phyloP scores from a whole-genome alignment of 2,329 filamentous ascomycete species.

The Trichophyton rubrum region DNA sequence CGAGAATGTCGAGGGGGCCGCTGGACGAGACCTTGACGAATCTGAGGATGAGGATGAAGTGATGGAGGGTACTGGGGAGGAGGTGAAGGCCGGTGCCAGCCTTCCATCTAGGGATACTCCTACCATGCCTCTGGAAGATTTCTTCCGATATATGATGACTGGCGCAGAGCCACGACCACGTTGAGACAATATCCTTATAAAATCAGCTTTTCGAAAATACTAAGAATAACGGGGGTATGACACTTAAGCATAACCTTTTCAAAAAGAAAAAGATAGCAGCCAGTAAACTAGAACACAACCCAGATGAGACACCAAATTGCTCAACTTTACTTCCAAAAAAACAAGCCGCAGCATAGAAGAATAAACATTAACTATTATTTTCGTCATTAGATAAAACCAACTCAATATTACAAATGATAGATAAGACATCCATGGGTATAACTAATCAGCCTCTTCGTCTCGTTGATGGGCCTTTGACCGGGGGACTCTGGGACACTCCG shows the following conservation, averaged over 20 bases:
- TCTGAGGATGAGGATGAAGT: slow-evolving; percentile 40
- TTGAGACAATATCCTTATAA: neutral
- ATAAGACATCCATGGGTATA: neutral
- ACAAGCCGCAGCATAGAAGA: neutral
- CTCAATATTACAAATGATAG: neutral
- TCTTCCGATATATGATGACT: slow-evolving; percentile 41
- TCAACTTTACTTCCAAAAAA: neutral
- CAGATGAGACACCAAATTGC: no score
- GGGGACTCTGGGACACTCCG: slow-evolving; percentile 30
- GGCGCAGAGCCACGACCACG: slow-evolving; percentile 23
- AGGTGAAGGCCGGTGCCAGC: slow-evolving; percentile 21
- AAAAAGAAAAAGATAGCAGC: no score
- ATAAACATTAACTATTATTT: neutral
- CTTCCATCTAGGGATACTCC: slow-evolving; percentile 22
- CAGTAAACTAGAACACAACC: no score
- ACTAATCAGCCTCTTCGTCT: slow-evolving; percentile 38
- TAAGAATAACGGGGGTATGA: neutral
- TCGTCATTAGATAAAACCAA: slow-evolving; percentile 1
- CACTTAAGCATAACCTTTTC: neutral
- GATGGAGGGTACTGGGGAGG: slow-evolving; percentile 29
- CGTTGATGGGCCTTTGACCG: slow-evolving; percentile 42
- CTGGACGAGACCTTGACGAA: slow-evolving; percentile 41
- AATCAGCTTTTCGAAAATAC: neutral
- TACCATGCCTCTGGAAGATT: slow-evolving; percentile 34
- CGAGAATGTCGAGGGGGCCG: slow-evolving; percentile 41